phyloP scores from a whole-genome alignment of 1,139 yeast species.

The Geotrichum cucujoidarum region DNA sequence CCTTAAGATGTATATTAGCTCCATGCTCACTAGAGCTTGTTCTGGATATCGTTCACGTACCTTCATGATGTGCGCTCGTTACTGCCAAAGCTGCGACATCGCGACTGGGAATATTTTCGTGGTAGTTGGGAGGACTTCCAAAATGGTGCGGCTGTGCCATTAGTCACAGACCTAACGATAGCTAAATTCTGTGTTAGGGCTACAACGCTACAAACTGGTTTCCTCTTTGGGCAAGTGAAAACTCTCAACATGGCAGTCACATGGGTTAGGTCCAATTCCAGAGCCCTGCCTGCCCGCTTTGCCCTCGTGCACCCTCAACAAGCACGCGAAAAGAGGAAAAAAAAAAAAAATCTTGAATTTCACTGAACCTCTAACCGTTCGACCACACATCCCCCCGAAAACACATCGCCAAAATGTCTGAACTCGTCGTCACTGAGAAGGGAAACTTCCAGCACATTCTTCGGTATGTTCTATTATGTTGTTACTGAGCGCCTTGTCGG shows the following conservation, averaged over 20 bases:
- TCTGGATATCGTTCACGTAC: background rate
- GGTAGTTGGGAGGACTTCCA: background rate
- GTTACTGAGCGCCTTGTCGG: no score
- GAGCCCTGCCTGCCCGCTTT: no score
- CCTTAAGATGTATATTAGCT: slow-evolving; percentile 26
- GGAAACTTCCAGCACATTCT: slow-evolving; percentile 99
- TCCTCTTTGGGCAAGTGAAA: no score
- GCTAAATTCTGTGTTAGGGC: slow-evolving; percentile 3
- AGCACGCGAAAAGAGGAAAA: no score
- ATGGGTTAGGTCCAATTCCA: no score
- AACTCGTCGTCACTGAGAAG: slow-evolving; percentile 95
- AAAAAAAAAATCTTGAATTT: slow-evolving; percentile 3
- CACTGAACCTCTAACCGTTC: slow-evolving; percentile 5
- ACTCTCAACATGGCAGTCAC: no score
- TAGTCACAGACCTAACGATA: slow-evolving; percentile 13
- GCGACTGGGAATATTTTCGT: background rate
- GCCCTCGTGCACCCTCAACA: no score
- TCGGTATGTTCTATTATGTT: slow-evolving; percentile 65
- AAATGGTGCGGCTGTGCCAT: slow-evolving; percentile 1
- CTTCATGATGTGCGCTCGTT: background rate
- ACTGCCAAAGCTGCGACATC: background rate
- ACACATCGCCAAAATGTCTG: slow-evolving; percentile 51
- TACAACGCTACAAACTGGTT: background rate
- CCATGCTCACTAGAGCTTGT: slow-evolving; percentile 12
- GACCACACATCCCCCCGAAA: background rate